Conservation (phyloP, 1,284 basidiomycete genomes). For the Cutaneotrichosporon sp. region DNA sequence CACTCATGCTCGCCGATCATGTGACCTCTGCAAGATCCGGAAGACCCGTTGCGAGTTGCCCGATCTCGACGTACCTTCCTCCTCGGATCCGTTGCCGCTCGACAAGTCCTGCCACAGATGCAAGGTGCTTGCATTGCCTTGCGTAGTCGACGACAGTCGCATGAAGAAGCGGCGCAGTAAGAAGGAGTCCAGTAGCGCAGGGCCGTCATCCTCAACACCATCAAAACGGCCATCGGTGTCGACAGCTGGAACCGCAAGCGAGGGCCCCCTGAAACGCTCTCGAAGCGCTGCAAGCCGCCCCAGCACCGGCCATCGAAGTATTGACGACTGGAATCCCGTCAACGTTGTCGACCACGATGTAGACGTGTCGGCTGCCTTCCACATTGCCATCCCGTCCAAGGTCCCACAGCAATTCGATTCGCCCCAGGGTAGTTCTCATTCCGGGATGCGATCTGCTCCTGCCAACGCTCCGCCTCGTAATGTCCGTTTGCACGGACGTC, state of each 20-base stretch:
- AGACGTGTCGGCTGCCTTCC: slow-evolving; percentile 18
- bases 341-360: slow-evolving; percentile 29
- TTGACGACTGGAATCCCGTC: neutral
- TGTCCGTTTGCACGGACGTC: slow-evolving; percentile 37
- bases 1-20: slow-evolving; percentile 43
- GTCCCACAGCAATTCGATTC: neutral
- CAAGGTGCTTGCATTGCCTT: slow-evolving; percentile 36
- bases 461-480: slow-evolving; percentile 6
- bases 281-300: neutral
- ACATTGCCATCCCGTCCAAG: neutral
- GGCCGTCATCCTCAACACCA: neutral
- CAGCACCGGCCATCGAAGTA: neutral
- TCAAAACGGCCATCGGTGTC: neutral
- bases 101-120: slow-evolving; percentile 45
- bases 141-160: slow-evolving; percentile 39
- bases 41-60: slow-evolving; percentile 46
- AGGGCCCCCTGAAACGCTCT: neutral
- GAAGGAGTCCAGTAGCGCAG: neutral
- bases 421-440: neutral
- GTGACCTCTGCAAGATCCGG: slow-evolving; percentile 43
- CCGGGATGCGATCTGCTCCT: neutral
- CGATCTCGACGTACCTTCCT: slow-evolving; percentile 39
- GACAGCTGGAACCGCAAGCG: neutral
- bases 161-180: slow-evolving; percentile 21
- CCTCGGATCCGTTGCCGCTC: slow-evolving; percentile 25